Evolutionary conservation across 108 stramenopile genomes (phyloP), one percentile per base, ranked within the genome.

Genomic region (Conticribra weissflogii): DNA sequence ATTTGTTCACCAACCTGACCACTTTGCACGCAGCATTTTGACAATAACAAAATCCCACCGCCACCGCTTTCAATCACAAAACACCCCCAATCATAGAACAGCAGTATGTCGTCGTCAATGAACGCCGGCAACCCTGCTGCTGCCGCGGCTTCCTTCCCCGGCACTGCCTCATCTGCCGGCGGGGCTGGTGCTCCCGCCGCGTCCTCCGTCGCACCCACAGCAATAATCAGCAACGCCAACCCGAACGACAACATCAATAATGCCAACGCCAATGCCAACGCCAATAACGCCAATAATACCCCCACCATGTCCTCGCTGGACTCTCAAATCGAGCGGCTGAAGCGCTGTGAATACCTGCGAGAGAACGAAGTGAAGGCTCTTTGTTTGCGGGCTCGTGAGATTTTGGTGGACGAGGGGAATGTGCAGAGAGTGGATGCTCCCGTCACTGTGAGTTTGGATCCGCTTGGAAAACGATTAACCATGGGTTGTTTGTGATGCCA

Each of bases 401-500:
- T 99, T 52, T 76, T 99, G 27, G 95, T 99, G 7, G 99, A 99
- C 72, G 99, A 99, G 79, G 86, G 84, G 63, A 99, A 99, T 72
- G 99, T 99, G 15, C 99, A 99, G 82, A 79, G 94, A 22, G 98
- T 99, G 21, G 96, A 96, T 74, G 96, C 98, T 18, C 99, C 98
- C 0, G 99, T 99, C n/a, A 99, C 99, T 45, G 87, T 94, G 72
- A 54, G 89, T 84, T 52, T 25, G 25, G 0, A 31, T 29, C 29
- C 32, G 57, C 17, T n/a, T n/a, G n/a, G n/a, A n/a, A n/a, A n/a
- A n/a, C n/a, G n/a, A n/a, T n/a, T n/a, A 1, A 30, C 79, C 76
- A 44, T 54, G 81, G 67, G 3, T 50, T 30, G 3, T 30, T 19
- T 31, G 53, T 4, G 2, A 0, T 2, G 29, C 17, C n/a, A 15